A percentile compares a stretch with the other conserved stretches of the same genome.
phyloP scores from a whole-genome alignment of 2,329 filamentous ascomycete species.

The Diaporthe eres region DNA sequence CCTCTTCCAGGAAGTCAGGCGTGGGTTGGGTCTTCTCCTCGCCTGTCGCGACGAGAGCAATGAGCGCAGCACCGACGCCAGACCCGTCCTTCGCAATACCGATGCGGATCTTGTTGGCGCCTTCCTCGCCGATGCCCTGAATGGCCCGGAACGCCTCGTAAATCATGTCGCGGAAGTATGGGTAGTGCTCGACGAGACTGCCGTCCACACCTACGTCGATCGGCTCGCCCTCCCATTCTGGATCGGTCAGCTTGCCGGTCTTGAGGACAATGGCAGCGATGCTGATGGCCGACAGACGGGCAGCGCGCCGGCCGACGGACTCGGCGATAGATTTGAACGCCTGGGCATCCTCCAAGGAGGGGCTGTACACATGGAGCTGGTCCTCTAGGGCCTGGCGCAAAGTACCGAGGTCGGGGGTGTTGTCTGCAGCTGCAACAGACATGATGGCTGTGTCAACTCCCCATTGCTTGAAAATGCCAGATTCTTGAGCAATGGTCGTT shows the following conservation, averaged over 20 bases:
- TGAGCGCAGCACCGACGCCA: conserved; percentile 94
- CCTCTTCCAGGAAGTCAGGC: conserved; percentile 39
- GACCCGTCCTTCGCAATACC: conserved; percentile 98
- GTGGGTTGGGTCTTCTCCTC: conserved; percentile 63
- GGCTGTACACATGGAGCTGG: conserved; percentile 80
- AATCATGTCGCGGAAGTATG: conserved; percentile 90
- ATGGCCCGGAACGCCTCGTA: conserved; percentile 84
- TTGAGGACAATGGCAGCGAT: conserved; percentile 88
- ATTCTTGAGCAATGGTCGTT: conserved; percentile 75
- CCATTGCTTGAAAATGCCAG: conserved; percentile 83
- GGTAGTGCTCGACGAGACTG: conserved; percentile 95
- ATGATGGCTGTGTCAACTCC: conserved; percentile 92
- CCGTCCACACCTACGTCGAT: conserved; percentile 95
- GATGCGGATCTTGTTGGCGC: conserved; percentile 90
- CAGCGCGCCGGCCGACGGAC: conserved; percentile 89
- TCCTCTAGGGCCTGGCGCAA: conserved; percentile 85
- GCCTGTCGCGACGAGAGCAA: conserved; percentile 87
- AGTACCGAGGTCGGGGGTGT: conserved; percentile 77
- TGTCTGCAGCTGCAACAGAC: conserved; percentile 87
- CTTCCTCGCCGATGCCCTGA: conserved; percentile 80
- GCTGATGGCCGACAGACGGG: conserved; percentile 88
- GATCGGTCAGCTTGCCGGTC: conserved; percentile 77
- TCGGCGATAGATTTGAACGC: conserved; percentile 87
- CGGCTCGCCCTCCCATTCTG: conserved; percentile 74
- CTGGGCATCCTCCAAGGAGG: conserved; percentile 86